Evolutionary conservation across 495 filamentous ascomycete species (phyloP), one percentile per base, ranked within the genome.

Genomic region (Aspergillus diversus): DNA sequence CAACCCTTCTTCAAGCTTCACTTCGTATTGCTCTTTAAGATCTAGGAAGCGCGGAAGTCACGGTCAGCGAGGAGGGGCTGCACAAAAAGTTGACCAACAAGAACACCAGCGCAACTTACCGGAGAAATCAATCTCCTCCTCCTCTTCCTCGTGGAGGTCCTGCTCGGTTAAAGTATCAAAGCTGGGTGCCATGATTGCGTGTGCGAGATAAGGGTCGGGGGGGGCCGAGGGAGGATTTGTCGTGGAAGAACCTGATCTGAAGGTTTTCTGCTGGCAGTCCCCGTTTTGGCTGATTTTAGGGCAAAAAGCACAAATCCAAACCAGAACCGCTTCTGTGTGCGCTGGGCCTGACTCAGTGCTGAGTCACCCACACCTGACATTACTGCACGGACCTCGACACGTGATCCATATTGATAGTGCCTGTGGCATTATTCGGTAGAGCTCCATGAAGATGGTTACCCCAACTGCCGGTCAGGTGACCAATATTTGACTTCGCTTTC

Each of bases 91-190:
- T 50, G 35, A 59, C 59, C 33, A 46, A 58, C 37, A 33, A 59
- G 63, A 68, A 71, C 59, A 66, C 42, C 57, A 48, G 62, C 49
- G 48, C 56, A 47, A 69, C 81, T 68, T 70, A 89, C 87, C 87
- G 59, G 91, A 92, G 76, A 96, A 92, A 72, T 99, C 95, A 72
- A 97, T 87, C 73, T 97, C 92, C 73, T 95, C 90, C 69, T 91
- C 92, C 71, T 92, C 87, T 65, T 96, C 92, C 76, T 92, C 90
- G 71, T 93, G 81, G 67, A 86, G 89, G 57, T 93, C 90, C 71
- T 96, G 92, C 75, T 93, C 89, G 66, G 92, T 78, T 63, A 90
- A 75, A 60, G 85, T 85, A 65, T 89, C 82, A 72, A 86, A 89
- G 81, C 83, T 94, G 81, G 84, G 92, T 77, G 87, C 85, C 87